Conservation (phyloP, 768 basidiomycete species). For the Tylopilus rubrobrunneus region DNA sequence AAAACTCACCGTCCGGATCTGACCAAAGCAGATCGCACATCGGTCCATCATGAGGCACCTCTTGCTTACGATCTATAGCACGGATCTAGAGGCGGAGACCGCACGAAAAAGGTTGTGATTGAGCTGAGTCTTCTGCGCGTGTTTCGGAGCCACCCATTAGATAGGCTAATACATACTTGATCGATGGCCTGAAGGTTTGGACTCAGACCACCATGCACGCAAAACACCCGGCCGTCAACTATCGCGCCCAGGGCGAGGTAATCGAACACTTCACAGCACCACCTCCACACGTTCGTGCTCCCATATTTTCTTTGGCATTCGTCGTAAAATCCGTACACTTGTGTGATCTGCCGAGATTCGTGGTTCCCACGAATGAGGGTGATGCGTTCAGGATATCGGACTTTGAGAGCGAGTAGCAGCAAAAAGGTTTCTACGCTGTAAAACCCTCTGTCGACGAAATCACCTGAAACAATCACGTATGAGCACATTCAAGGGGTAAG, state of each 20-base stretch:
- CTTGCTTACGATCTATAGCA: slow-evolving; percentile 91
- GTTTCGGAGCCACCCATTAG: slow-evolving; percentile 17
- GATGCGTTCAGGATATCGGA: slow-evolving; percentile 95
- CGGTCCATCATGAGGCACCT: slow-evolving; percentile 96
- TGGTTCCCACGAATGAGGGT: slow-evolving; percentile 97
- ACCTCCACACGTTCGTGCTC: slow-evolving; percentile 90
- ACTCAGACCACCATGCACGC: slow-evolving; percentile 95
- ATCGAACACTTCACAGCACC: slow-evolving; percentile 98
- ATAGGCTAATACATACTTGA: slow-evolving; percentile 55
- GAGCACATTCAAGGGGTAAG: slow-evolving; percentile 1
- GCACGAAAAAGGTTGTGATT: slow-evolving; percentile 21
- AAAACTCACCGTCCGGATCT: slow-evolving; percentile 82
- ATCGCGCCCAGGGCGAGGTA: slow-evolving; percentile 92
- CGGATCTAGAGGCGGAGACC: slow-evolving; percentile 61
- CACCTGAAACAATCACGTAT: slow-evolving; percentile 50
- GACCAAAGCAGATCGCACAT: slow-evolving; percentile 99
- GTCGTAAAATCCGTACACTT: slow-evolving; percentile 93
- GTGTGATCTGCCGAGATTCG: slow-evolving; percentile 95
- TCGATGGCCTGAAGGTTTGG: slow-evolving; percentile 84
- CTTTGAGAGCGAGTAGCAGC: slow-evolving; percentile 90
- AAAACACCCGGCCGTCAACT: slow-evolving; percentile 96
- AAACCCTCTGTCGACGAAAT: slow-evolving; percentile 97
- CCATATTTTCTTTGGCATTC: slow-evolving; percentile 98
- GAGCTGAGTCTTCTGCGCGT: slow-evolving; percentile 11
- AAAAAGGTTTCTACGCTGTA: slow-evolving; percentile 97